Base-by-base conservation (phyloP, 371 early-diverging fungal genomes). In the Capniomyces stellatus region DNA sequence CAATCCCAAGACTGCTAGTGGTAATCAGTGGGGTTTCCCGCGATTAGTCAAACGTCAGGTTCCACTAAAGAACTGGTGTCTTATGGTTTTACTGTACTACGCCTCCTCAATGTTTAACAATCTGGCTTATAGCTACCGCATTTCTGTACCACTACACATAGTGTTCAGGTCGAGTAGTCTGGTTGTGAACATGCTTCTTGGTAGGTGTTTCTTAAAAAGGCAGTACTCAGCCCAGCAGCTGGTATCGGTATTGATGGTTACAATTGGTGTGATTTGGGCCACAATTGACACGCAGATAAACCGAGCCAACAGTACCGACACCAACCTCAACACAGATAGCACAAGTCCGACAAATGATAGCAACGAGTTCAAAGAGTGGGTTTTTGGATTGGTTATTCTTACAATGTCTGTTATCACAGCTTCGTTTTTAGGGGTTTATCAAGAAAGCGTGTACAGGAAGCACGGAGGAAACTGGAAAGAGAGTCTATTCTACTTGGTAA, bases 401-500 rank as follows among this genome's bases (percentile, higher is more conserved):
- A 61, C 75, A 1, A 30, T 82, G 18, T 88, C 85, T 3, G 74
- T 92, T 66, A 56, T 87, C 10, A 55, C 89, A 19, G 79, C 88
- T 1, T 83, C 87, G 39, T 57, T 84, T 23, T 75, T 92, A 66
- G 92, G 92, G 0, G 66, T 88, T 29, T 73, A 78, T 41, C 92
- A 92, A 62, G 90, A 92, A 58, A 54, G 73, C 0, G 86, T 85
- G 2, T 90, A 90, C 55, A 64, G 65, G 21, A 77, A 74, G 50
- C 88, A 85, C 55, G 86, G 88, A 15, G 77, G 82, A 24, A 76
- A 83, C 44, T 92, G 92, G 92, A 73, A 83, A 25, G 92, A 92
- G 61, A 87, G 85, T 0, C 64, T 92, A 31, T 92, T 92, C 58
- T 92, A 89, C 57, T 85, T 48, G 49, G 49, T 48, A 48, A 23